Conservation (phyloP, 148 eudicot genomes). For the Drosera capensis region DNA sequence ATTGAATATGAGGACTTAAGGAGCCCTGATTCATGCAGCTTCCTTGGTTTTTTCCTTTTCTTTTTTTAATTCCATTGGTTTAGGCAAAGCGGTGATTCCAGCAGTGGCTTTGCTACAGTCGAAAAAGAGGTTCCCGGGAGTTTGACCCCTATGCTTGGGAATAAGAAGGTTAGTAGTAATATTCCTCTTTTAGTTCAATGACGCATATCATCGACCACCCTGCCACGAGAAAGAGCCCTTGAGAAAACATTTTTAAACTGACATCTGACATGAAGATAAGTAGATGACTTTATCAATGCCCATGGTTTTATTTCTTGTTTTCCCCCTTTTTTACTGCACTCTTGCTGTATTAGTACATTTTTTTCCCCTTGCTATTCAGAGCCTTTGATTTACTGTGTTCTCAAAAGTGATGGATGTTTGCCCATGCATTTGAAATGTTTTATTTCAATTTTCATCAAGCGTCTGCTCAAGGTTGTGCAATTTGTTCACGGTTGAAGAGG, state of each 20-base stretch:
- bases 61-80: constrained; percentile 1
- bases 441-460: too few species aligned
- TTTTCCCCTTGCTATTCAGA: neutral
- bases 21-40: neutral
- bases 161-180: constrained; percentile 50
- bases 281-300: too few species aligned
- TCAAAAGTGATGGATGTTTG: too few species aligned
- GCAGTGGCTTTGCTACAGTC: constrained; percentile 89
- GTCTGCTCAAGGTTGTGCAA: too few species aligned
- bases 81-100: constrained; percentile 95
- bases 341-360: too few species aligned
- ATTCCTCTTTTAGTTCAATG: neutral
- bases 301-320: too few species aligned
- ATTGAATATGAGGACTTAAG: neutral
- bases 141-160: constrained; percentile 97
- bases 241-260: neutral
- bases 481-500: too few species aligned
- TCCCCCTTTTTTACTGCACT: too few species aligned
- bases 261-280: too few species aligned
- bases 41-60: neutral
- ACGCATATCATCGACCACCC: too few species aligned
- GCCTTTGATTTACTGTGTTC: neutral
- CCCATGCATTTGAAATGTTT: too few species aligned
- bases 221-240: neutral
- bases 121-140: constrained; percentile 86